A percentile compares a stretch with the other conserved stretches of the same genome.
These are phyloP conservation scores for Dictyophora rubrovolvata DNA, from an alignment of 768 basidiomycete species.

Conservation along the genomic window DNA sequence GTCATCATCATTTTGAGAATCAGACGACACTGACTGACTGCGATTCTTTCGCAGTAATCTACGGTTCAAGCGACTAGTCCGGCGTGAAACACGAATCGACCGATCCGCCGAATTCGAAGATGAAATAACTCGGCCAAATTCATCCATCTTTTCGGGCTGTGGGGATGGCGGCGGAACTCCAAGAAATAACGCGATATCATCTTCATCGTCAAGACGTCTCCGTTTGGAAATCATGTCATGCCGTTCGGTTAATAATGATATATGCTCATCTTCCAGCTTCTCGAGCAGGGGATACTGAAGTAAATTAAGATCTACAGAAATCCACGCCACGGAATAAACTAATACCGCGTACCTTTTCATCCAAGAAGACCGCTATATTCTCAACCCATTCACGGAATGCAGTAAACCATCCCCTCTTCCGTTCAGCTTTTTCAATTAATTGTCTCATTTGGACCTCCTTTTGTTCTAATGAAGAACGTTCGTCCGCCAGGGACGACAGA, in stretches of 20 bases:
- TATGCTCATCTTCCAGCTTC: conserved; percentile 63
- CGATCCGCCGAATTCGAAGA: conserved; percentile 33
- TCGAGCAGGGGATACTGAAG: conserved; percentile 67
- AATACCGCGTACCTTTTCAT: conserved; percentile 58
- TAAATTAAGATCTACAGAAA: neutral
- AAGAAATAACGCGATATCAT: conserved; percentile 65
- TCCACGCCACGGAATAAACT: neutral
- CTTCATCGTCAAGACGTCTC: conserved; percentile 66
- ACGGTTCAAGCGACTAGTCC: conserved; percentile 48
- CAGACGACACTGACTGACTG: conserved; percentile 22
- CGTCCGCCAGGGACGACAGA: conserved; percentile 46
- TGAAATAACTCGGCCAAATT: conserved; percentile 45
- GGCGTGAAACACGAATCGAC: conserved; percentile 41
- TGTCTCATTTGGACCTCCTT: conserved; percentile 67
- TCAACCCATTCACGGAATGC: conserved; percentile 76
- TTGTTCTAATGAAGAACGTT: conserved; percentile 51
- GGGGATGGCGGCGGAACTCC: conserved; percentile 34
- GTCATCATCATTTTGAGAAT: conserved; percentile 37
- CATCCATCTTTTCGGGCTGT: conserved; percentile 43
- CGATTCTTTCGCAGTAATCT: conserved; percentile 32
- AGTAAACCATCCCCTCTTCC: conserved; percentile 72
- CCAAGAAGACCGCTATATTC: conserved; percentile 73
- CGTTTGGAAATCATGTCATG: conserved; percentile 56
- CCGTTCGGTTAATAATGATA: conserved; percentile 67
- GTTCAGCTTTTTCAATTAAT: conserved; percentile 65